Conservation (phyloP, 2,329 filamentous ascomycete species). For the Acrocalymma vagum region DNA sequence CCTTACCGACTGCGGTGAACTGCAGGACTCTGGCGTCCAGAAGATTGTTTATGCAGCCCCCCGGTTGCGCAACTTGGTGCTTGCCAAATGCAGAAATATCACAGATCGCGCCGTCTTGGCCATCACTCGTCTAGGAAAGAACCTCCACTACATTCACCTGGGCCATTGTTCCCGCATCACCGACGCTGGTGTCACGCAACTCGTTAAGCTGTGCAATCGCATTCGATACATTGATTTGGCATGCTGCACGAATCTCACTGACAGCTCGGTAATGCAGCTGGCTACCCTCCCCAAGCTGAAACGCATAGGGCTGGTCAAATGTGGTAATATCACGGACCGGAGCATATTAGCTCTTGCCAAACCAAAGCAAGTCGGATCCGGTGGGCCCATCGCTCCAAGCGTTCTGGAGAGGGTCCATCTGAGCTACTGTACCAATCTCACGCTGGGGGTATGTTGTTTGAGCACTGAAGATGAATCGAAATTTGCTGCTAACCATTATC, state of each 20-base stretch:
- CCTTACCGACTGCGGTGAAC: slow-evolving; percentile 83
- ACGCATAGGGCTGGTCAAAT: slow-evolving; percentile 95
- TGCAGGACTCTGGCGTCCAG: slow-evolving; percentile 87
- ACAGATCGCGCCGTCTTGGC: slow-evolving; percentile 88
- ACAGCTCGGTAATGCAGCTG: slow-evolving; percentile 83
- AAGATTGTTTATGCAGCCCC: slow-evolving; percentile 89
- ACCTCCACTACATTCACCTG: slow-evolving; percentile 94
- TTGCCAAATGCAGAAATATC: slow-evolving; percentile 93
- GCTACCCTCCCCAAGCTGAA: slow-evolving; percentile 91
- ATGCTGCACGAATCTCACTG: slow-evolving; percentile 90
- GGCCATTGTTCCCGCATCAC: slow-evolving; percentile 94
- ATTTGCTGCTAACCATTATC: slow-evolving; percentile 1
- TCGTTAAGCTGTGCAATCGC: slow-evolving; percentile 87
- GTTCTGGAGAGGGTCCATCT: slow-evolving; percentile 91
- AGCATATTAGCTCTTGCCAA: slow-evolving; percentile 87
- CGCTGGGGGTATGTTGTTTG: slow-evolving; percentile 71
- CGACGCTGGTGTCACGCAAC: slow-evolving; percentile 82
- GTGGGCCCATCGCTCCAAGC: slow-evolving; percentile 68
- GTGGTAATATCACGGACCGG: slow-evolving; percentile 84
- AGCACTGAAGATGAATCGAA: not conserved
- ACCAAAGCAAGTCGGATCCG: slow-evolving; percentile 63
- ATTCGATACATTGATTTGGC: slow-evolving; percentile 98
- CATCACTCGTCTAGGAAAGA: slow-evolving; percentile 91
- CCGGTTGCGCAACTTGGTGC: slow-evolving; percentile 87
- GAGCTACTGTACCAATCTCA: slow-evolving; percentile 90